Base-by-base conservation (phyloP, 129 eudicot species). In the Logfia minima region DNA sequence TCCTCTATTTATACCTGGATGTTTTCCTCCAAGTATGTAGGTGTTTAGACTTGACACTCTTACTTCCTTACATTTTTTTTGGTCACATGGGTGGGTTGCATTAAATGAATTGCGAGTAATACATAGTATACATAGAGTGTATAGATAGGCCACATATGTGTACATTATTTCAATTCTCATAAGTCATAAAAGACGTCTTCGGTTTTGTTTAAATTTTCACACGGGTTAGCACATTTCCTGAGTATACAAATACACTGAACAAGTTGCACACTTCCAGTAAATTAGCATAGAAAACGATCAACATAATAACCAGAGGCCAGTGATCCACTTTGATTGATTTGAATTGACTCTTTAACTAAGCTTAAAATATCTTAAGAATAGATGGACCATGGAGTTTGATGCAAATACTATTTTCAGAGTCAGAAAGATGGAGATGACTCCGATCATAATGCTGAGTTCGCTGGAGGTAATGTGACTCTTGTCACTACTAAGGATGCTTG, bases 391-490 rank as follows among this genome's bases (percentile, higher is more conserved):
- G 70, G 29, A 70, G 23, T 59, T 79, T 24, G 37, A 74, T 68
- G 23, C 70, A 39, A 56, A 19, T 82, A 35, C 39, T 68, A 41
- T 72, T 72, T 75, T 37, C 75, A 83, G 86, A 11, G 76, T 45
- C 76, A 68, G 22, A 79, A 74, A n/a, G 84, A 84, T 21, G 84
- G 68, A 22, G 87, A 83, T 32, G 87, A 84, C 60, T 84, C 87
- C 2, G 79, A 84, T 58, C 87, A 84, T 72, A 71, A 84, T 60
- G 87, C 80, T 35, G 87, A 84, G 51, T 76, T 84, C 23, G 80
- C 80, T 72, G 84, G 87, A 43, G 87, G 87, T 22, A 84, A 84
- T 34, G 87, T 84, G 79, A 81, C 81, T 19, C 87, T 84, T 32
- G 74, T 84, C 82, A 76, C 87, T 52, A 76, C 87, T 45, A 84